Evolutionary conservation across 257 asterid species (phyloP).

Genomic region (Misopates orontium): DNA sequence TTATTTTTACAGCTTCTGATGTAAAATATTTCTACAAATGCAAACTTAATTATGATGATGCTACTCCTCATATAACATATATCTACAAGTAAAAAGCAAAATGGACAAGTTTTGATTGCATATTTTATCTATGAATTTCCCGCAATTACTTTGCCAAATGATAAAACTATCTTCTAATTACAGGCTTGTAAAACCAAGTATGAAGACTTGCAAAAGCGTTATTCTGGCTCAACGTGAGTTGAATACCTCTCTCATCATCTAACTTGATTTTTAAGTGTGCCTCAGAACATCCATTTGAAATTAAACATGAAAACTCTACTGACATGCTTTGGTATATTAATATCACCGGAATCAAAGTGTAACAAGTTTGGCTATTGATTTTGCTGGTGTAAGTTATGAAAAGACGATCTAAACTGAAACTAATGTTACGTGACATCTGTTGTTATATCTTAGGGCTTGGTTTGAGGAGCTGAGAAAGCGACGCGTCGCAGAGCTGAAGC

Average conservation of each 20-base stretch:
- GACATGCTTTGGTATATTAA: background rate
- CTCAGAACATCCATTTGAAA: background rate
- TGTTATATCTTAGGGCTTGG: constrained; percentile 59
- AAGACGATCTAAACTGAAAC: background rate
- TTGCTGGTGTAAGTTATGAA: background rate
- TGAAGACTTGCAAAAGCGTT: constrained; percentile 65
- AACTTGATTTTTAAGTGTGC: constrained; percentile 14
- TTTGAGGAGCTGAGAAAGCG: constrained; percentile 77
- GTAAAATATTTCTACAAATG: no score
- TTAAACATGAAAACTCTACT: background rate
- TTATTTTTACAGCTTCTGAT: background rate
- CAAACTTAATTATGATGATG: background rate
- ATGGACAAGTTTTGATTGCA: background rate
- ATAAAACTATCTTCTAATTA: constrained; percentile 25
- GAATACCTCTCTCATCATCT: constrained; percentile 15
- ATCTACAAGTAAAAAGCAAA: background rate
- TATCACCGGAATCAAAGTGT: background rate
- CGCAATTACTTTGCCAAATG: constrained; percentile 20
- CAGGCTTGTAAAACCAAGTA: constrained; percentile 88
- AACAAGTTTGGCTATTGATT: constrained; percentile 9
- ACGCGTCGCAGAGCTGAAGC: constrained; percentile 78
- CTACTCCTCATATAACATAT: constrained; percentile 1
- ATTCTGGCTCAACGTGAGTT: constrained; percentile 72
- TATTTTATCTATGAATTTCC: constrained; percentile 3
- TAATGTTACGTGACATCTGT: constrained; percentile 15